Conservation (phyloP, 257 asterid genomes). For the Solanum lycopersicoides region DNA sequence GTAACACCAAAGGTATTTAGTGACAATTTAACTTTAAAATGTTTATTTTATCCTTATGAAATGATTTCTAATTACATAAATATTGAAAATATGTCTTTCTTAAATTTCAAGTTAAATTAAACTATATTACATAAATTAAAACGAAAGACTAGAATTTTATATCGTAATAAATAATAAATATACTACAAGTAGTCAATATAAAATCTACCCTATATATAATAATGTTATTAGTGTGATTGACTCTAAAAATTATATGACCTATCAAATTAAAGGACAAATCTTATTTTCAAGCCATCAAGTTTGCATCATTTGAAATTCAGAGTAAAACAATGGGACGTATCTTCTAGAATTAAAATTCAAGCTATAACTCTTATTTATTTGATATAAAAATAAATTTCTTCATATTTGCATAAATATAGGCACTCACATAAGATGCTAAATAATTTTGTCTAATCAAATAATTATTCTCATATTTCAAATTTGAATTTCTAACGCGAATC, state of each 20-base stretch:
- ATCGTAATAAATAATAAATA: no score
- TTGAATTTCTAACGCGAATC: background rate
- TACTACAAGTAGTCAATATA: fast-evolving
- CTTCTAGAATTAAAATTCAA: background rate
- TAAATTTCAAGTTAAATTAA: no score
- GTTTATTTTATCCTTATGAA: fast-evolving
- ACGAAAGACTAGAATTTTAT: background rate
- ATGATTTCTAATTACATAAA: no score
- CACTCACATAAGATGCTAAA: background rate
- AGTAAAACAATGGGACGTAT: no score
- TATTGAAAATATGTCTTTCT: no score
- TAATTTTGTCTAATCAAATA: background rate
- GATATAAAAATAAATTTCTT: no score
- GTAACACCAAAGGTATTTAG: background rate
- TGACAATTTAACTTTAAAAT: no score
- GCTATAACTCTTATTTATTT: background rate
- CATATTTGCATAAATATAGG: background rate
- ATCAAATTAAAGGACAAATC: no score
- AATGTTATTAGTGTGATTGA: no score
- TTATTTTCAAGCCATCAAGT: background rate
- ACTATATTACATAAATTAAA: background rate
- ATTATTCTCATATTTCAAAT: background rate
- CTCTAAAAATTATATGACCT: no score
- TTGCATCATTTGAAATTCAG: background rate
- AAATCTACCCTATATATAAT: no score